These are phyloP conservation scores for Paxillus ammoniavirescens DNA, from an alignment of 768 basidiomycete genomes.

Conservation along the genomic window DNA sequence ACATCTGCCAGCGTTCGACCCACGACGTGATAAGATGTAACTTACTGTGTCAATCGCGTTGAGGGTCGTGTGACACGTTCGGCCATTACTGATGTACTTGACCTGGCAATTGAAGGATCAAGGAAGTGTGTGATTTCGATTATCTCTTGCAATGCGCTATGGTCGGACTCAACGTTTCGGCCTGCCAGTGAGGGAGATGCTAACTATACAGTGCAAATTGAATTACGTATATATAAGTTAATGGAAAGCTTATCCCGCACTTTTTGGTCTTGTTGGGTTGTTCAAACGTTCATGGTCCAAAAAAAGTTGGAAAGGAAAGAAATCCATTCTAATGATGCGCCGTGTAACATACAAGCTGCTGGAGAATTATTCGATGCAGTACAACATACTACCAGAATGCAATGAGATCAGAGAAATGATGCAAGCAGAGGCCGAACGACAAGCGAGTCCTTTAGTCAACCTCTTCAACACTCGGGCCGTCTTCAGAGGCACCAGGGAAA, in stretches of 20 bases:
- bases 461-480: conserved; percentile 90
- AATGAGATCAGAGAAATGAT: conserved; percentile 21
- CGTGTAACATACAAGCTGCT: conserved; percentile 30
- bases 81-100: conserved; percentile 14
- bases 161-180: too few species aligned
- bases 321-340: conserved; percentile 29
- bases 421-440: conserved; percentile 16
- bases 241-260: too few species aligned
- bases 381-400: conserved; percentile 33
- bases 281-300: too few species aligned
- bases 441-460: conserved; percentile 58
- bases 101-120: not conserved
- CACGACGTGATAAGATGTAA: not conserved
- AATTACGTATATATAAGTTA: not conserved
- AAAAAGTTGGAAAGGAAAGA: not conserved
- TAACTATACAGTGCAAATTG: too few species aligned
- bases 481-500: conserved; percentile 68
- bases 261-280: too few species aligned
- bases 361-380: conserved; percentile 27
- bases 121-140: not conserved
- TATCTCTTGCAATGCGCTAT: too few species aligned
- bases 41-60: conserved; percentile 24
- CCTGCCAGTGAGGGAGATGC: too few species aligned
- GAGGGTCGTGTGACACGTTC: conserved; percentile 27
- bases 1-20: not conserved